phyloP scores from a whole-genome alignment of 2,329 filamentous ascomycete genomes.

The Periconia digitata region DNA sequence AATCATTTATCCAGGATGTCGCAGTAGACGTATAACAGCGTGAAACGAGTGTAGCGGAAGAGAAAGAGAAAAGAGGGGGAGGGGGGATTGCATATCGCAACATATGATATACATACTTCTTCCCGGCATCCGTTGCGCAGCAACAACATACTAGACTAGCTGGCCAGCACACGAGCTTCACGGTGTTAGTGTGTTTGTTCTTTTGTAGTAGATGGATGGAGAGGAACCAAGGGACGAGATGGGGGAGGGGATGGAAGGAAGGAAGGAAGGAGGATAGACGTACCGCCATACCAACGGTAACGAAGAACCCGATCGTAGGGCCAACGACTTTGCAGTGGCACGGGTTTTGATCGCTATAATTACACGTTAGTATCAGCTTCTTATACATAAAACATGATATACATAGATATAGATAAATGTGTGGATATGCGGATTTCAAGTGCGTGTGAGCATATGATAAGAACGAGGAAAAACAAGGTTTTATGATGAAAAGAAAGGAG shows the following conservation, averaged over 20 bases:
- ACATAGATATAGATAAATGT: too few relatives aligned
- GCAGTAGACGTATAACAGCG: background rate
- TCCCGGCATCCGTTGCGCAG: constrained; percentile 56
- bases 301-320: constrained; percentile 55
- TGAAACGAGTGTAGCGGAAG: background rate
- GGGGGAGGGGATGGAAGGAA: background rate
- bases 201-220: too few relatives aligned
- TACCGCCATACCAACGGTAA: constrained; percentile 54
- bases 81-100: too few relatives aligned
- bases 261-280: constrained; percentile 19
- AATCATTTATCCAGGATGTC: too few relatives aligned
- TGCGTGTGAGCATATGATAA: background rate
- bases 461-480: too few relatives aligned
- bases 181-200: background rate
- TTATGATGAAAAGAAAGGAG: background rate
- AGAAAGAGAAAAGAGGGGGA: background rate
- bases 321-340: constrained; percentile 60
- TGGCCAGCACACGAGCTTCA: constrained; percentile 57
- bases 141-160: constrained; percentile 60
- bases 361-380: constrained; percentile 12
- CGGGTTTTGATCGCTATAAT: constrained; percentile 56
- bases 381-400: too few relatives aligned
- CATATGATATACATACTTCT: constrained; percentile 57
- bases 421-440: too few relatives aligned
- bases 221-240: background rate